phyloP scores from a whole-genome alignment of 495 filamentous ascomycete genomes.

The Lichina pygmaea region DNA sequence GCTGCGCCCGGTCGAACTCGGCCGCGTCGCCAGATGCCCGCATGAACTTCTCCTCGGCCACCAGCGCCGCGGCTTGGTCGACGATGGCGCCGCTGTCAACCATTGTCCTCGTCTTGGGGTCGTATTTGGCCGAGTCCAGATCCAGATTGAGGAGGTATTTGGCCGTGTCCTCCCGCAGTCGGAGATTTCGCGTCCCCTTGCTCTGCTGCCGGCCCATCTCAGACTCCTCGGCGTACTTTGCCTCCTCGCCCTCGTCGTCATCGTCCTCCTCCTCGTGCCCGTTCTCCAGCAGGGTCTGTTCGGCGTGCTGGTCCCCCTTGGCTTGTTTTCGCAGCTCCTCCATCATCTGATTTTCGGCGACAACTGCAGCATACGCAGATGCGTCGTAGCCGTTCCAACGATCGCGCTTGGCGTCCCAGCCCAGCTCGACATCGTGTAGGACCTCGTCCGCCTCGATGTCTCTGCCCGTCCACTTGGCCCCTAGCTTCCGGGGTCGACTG shows the following conservation, averaged over 20 bases:
- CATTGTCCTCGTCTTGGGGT: slow-evolving; percentile 89
- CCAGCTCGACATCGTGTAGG: slow-evolving; percentile 58
- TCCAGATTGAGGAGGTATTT: slow-evolving; percentile 92
- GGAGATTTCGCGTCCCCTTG: slow-evolving; percentile 69
- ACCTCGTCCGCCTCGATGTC: slow-evolving; percentile 84
- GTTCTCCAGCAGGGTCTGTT: neutral
- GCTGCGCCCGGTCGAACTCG: slow-evolving; percentile 73
- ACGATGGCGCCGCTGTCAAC: slow-evolving; percentile 62
- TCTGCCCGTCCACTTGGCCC: slow-evolving; percentile 76
- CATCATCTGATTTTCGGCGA: slow-evolving; percentile 67
- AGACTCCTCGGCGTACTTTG: slow-evolving; percentile 84
- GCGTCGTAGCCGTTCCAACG: slow-evolving; percentile 94
- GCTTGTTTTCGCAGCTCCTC: slow-evolving; percentile 48
- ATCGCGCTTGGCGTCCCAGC: slow-evolving; percentile 97
- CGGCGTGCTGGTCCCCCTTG: slow-evolving; percentile 8
- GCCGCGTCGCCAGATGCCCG: slow-evolving; percentile 77
- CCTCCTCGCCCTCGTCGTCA: slow-evolving; percentile 24
- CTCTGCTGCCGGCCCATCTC: slow-evolving; percentile 83
- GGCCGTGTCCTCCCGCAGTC: slow-evolving; percentile 90
- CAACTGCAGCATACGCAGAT: slow-evolving; percentile 55
- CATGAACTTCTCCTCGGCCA: slow-evolving; percentile 87
- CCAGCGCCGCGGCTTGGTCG: slow-evolving; percentile 63
- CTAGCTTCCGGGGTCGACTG: slow-evolving; percentile 64
- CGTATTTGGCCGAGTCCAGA: slow-evolving; percentile 89
- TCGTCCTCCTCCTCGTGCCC: slow-evolving; percentile 11